Evolutionary conservation across 2,329 filamentous ascomycete genomes (phyloP), one percentile per base, ranked within the genome.

Genomic region (Arthrobotrys sphaeroides): DNA sequence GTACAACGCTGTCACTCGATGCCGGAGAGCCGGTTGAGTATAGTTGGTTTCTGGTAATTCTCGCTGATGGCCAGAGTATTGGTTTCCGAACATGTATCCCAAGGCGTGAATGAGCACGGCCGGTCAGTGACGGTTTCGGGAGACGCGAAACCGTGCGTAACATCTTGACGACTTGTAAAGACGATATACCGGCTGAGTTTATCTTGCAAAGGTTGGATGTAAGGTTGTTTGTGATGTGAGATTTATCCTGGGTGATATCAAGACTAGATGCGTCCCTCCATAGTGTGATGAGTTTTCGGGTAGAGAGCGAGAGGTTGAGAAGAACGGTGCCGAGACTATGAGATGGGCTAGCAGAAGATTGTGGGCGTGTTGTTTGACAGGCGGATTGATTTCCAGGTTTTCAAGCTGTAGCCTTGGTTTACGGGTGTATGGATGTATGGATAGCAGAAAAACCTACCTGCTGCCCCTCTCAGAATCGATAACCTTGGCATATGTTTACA

Each of bases 111-210:
- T 36, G 10, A 16, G 47, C 13, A 38, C 45, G n/a, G 36, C 70
- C 60, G 45, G 36, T 20, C 53, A 43, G 51, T 28, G 61, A 36
- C 55, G 45, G 26, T 18, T 42, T 67, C 20, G 36, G 62, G 53
- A 74, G 51, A 61, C 62, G 62, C 45, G 64, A 68, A 40, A 45
- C 26, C 13, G 62, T 68, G 24, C 70, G 70, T 62, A 74, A 31
- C 70, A 74, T 74, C 33, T 43, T 73, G 47, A n/a, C 20, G 3
- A 13, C 31, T 31, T 42, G 31, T 24, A 38, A 55, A 13, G 31
- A 10, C 16, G 18, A 36, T 55, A 55, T 24, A 38, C 49, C 18
- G 13, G n/a, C n/a, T n/a, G n/a, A n/a, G n/a, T n/a, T n/a, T n/a
- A n/a, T n/a, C n/a, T n/a, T n/a, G n/a, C n/a, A n/a, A n/a, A n/a